Base-by-base conservation (phyloP, 805 yeast genomes). In the Zygoascus ofunaensis region DNA sequence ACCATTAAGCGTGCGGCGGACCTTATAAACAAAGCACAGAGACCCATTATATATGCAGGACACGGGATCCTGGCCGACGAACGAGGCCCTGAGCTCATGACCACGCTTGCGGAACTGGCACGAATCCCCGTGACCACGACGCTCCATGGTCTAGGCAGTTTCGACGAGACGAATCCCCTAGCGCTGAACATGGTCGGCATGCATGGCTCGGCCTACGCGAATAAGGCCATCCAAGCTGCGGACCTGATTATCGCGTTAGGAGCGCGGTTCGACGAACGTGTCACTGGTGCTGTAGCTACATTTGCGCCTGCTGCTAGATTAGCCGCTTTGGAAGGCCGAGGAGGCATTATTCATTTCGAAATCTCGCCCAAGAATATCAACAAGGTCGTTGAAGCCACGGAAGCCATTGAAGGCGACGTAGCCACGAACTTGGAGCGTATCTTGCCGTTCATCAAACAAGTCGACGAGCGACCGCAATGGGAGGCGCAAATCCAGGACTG, bases 231-330 rank as follows among this genome's bases (percentile, higher is more conserved):
- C 55, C 98, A 92, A 71, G 73, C 79, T 48, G 95, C 97, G 34
- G 98, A 92, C 66, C 70, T 89, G 57, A 86, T 92, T 60, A 68
- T 92, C 50, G 97, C 97, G 15, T 72, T 92, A 37, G 98, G 98
- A 62, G 95, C 97, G 32, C 79, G 98, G 64, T 92, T 92, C 59
- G 98, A 92, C 68, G 98, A 92, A 71, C 89, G 98, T 73, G 98
- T 92, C 56, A 92, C 98, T 36, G 82, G 92, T 59, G 77, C 77
- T 58, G 72, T 92, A 45, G 53, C 83, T 49, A 83, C 82, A 63
- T 92, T 92, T 64, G 98, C 97, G 37, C 98, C 98, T 47, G 85
- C 69, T 46, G 97, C 97, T 47, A 82, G 79, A 57, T 72, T 77
- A 48, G 98, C 98, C 28, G 96, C 95, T 44, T 68, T 70, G 46